A percentile compares a stretch with the other conserved stretches of the same genome.
These are phyloP conservation scores for Phialophora macrospora DNA, from an alignment of 2,329 filamentous ascomycete genomes.

Conservation along the genomic window DNA sequence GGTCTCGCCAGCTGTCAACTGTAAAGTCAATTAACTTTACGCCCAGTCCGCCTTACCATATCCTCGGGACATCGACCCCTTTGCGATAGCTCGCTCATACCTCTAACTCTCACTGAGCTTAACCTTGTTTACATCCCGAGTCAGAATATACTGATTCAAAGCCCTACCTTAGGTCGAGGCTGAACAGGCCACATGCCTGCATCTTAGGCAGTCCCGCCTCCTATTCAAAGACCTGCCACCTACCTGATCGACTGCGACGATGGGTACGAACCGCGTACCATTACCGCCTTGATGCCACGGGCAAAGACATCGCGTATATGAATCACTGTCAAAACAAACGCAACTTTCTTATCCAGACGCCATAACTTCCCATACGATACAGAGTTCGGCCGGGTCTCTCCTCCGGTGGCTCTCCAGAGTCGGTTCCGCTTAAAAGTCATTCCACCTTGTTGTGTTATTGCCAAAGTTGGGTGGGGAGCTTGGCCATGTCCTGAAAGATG, in stretches of 20 bases:
- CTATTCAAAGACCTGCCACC: background rate
- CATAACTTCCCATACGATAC: background rate
- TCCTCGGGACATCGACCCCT: background rate
- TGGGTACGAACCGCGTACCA: background rate
- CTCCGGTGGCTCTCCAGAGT: background rate
- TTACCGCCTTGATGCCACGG: background rate
- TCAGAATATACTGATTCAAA: background rate
- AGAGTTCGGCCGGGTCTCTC: background rate
- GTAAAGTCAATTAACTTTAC: background rate
- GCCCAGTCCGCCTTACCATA: background rate
- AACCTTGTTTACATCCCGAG: background rate
- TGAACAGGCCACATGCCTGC: background rate
- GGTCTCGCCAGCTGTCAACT: background rate
- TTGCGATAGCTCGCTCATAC: background rate
- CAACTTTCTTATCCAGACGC: background rate
- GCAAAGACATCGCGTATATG: background rate
- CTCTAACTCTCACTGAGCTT: background rate
- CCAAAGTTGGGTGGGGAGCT: background rate
- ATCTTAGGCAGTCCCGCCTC: background rate
- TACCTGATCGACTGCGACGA: background rate
- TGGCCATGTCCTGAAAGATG: background rate
- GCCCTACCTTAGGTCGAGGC: background rate
- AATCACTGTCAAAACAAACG: background rate
- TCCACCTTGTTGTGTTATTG: background rate
- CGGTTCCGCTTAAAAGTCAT: background rate